Evolutionary conservation across 2,329 filamentous ascomycete genomes (phyloP).

Genomic region (Paramyrothecium roridum): DNA sequence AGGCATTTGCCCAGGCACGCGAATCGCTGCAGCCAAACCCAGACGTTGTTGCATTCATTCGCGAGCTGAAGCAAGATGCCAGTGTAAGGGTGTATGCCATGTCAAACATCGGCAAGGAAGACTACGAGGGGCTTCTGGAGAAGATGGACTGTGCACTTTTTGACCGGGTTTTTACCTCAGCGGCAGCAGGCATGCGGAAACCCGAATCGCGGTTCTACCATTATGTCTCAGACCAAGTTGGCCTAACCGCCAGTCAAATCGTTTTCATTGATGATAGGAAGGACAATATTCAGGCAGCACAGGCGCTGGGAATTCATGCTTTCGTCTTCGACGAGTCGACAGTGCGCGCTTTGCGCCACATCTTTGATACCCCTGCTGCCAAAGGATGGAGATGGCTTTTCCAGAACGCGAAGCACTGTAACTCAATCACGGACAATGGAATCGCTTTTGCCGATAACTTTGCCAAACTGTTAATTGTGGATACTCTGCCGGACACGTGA

Average conservation of each 20-base stretch:
- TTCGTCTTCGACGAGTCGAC: neutral
- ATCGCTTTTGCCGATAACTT: slow-evolving; percentile 1
- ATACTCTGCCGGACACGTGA: neutral
- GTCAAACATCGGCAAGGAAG: slow-evolving; percentile 1
- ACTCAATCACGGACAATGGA: neutral
- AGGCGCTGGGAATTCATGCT: neutral
- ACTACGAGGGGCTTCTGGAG: neutral
- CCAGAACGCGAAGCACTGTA: neutral
- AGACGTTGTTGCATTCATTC: neutral
- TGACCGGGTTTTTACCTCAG: neutral
- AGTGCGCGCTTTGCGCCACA: neutral
- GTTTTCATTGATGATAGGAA: neutral
- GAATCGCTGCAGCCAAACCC: neutral
- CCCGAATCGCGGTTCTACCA: neutral
- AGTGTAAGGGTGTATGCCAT: neutral
- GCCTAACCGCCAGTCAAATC: neutral
- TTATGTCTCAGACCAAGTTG: neutral
- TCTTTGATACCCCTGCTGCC: neutral
- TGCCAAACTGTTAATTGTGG: neutral
- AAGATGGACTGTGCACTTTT: slow-evolving; percentile 1
- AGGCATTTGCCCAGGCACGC: neutral
- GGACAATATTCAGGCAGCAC: neutral
- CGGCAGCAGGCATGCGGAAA: neutral
- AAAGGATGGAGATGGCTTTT: neutral
- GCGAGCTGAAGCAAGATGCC: neutral